Evolutionary conservation across 108 stramenopile species (phyloP), one percentile per base, ranked within the genome.

Genomic region (Schizochytrium sp.): DNA sequence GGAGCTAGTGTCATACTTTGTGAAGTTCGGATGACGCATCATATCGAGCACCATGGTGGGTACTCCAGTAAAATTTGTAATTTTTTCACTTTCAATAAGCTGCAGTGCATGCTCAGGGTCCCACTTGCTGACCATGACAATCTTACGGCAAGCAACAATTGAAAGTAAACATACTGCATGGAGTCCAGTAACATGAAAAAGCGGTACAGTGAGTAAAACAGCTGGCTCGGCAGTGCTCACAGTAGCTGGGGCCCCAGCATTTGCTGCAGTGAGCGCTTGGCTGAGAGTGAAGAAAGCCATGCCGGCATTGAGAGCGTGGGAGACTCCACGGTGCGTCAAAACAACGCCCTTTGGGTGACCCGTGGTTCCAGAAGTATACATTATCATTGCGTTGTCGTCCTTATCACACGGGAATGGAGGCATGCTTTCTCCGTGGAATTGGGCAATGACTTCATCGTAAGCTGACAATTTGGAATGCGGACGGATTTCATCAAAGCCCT

Each of bases 281-380:
- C 28, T 55, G 8, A 57, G 42, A 5, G 89, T 4, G 4, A 13
- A 46, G 8, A 83, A 83, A 41, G 55, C 72, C 13, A 60, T 13
- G n/a, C 90, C 91, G 10, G 93, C 87, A 12, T 87, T 58, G 3
- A 88, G 72, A 28, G 60, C 72, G 3, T 95, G 91, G 89, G 95
- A 88, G 46, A 91, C 28, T 47, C 7, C 57, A 10, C 17, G n/a
- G 17, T 87, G 89, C 41, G 46, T 89, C 47, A 87, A 60, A 1
- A 93, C 92, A 4, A 93, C 93, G 4, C 91, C 91, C 87, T 91
- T 91, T 12, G 91, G 91, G 41, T 55, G 56, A 19, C 91, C 90
- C 19, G 91, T 90, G 3, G 91, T 91, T 1, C 91, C 91, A 3
- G 90, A 90, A 5, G 91, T 91, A 59, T 90, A 90, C 55, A 90